phyloP scores from a whole-genome alignment of 306 rosid species.

The Urtica urens region DNA sequence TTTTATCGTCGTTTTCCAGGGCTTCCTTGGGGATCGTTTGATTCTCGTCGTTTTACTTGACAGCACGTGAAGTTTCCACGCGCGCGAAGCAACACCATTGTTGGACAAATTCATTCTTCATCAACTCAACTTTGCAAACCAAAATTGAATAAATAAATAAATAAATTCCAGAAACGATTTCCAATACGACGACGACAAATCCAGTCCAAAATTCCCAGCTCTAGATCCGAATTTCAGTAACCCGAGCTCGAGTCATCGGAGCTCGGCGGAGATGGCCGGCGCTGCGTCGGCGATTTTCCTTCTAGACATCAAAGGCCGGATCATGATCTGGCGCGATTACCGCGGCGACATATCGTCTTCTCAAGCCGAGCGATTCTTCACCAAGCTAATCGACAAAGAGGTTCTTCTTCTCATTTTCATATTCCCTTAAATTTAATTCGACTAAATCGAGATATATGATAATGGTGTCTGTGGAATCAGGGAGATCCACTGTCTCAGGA shows the following conservation, averaged over 20 bases:
- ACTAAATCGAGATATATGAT: not conserved
- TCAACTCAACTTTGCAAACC: too few species aligned
- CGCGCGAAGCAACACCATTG: too few species aligned
- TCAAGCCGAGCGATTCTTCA: constrained; percentile 82
- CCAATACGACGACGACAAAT: too few species aligned
- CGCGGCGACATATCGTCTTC: constrained; percentile 74
- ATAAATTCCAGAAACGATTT: too few species aligned
- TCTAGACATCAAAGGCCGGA: constrained; percentile 78
- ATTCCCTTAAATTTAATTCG: not conserved
- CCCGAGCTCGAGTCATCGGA: not conserved
- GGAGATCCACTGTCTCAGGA: constrained; percentile 70
- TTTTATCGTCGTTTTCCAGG: too few species aligned
- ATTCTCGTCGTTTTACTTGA: too few species aligned
- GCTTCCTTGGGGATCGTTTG: too few species aligned
- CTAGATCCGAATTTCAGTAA: not conserved
- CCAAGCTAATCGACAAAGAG: constrained; percentile 82
- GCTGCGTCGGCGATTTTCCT: constrained; percentile 83
- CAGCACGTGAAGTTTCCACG: too few species aligned
- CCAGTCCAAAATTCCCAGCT: not conserved
- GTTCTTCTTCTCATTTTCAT: constrained; percentile 11
- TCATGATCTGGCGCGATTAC: constrained; percentile 82
- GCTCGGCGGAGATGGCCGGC: constrained; percentile 45
- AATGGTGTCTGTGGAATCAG: constrained; percentile 17
- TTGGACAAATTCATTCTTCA: too few species aligned
- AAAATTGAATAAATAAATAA: too few species aligned